These are phyloP conservation scores for Aspergillus sp. DNA, from an alignment of 2,329 filamentous ascomycete species.

Conservation along the genomic window DNA sequence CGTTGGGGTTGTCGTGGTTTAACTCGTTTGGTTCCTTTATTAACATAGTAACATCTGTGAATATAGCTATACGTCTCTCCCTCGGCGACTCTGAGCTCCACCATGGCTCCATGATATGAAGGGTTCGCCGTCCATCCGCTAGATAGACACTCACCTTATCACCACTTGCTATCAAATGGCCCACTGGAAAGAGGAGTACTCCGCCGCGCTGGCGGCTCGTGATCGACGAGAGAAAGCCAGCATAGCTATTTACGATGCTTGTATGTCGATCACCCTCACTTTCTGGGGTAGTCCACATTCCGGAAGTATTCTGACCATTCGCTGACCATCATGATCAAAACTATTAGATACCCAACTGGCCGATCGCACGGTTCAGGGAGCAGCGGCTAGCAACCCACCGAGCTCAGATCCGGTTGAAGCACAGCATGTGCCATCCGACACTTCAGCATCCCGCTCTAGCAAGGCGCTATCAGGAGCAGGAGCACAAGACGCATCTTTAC, in stretches of 20 bases:
- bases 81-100: not conserved
- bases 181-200: conserved; percentile 80
- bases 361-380: conserved; percentile 64
- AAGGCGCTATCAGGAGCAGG: conserved; percentile 24
- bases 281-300: not conserved
- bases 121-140: not conserved
- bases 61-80: not conserved
- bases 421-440: conserved; percentile 28
- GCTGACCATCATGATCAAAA: not conserved
- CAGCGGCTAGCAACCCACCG: conserved; percentile 32
- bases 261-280: conserved; percentile 51
- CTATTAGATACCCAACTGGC: conserved; percentile 63
- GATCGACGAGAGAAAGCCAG: conserved; percentile 69
- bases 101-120: conserved; percentile 16
- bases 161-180: conserved; percentile 49
- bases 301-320: not conserved
- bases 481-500: conserved; percentile 31
- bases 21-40: not conserved
- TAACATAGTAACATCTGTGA: not conserved
- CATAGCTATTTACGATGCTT: conserved; percentile 72
- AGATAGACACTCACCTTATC: conserved; percentile 12
- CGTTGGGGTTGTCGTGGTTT: conserved; percentile 9
- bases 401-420: conserved; percentile 25
- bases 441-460: conserved; percentile 32
- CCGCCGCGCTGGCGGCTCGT: conserved; percentile 69